phyloP scores from a whole-genome alignment of 768 basidiomycete genomes.

The Xerocomellus amylosporus region DNA sequence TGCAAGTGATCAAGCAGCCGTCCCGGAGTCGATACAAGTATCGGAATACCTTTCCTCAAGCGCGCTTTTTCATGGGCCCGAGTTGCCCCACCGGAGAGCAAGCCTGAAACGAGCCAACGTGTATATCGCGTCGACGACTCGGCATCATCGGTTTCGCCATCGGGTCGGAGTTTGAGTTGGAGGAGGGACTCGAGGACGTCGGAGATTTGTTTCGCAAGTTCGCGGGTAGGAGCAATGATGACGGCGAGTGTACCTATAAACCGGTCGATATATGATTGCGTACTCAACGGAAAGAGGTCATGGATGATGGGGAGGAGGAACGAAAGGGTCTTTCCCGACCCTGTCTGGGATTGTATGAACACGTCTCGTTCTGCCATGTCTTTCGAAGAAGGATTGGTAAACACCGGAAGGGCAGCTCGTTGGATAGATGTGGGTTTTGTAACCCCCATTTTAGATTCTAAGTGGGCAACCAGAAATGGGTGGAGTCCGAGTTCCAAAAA shows the following conservation, averaged over 20 bases:
- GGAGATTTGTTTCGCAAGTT: constrained; percentile 94
- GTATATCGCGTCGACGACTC: constrained; percentile 52
- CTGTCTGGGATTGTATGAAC: constrained; percentile 95
- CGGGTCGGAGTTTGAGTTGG: constrained; percentile 65
- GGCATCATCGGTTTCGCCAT: constrained; percentile 51
- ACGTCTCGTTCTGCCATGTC: constrained; percentile 59
- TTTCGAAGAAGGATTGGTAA: constrained; percentile 45
- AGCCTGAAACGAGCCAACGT: constrained; percentile 90
- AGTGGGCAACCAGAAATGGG: constrained; percentile 74
- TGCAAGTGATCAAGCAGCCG: constrained; percentile 94
- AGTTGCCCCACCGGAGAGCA: constrained; percentile 93
- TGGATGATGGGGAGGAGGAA: constrained; percentile 95
- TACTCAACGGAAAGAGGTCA: constrained; percentile 86
- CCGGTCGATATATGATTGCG: constrained; percentile 90
- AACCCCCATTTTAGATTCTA: constrained; percentile 77
- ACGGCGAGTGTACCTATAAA: constrained; percentile 93
- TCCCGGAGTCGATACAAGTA: constrained; percentile 94
- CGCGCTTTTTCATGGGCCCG: constrained; percentile 94
- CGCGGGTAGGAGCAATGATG: constrained; percentile 92
- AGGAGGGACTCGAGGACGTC: constrained; percentile 88
- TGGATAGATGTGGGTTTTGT: constrained; percentile 89
- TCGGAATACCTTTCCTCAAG: constrained; percentile 90
- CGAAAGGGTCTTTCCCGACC: constrained; percentile 93
- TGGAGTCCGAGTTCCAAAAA: constrained; percentile 83
- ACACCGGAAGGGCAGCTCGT: constrained; percentile 61